Conservation (phyloP, 371 early-diverging fungal species). For the Apophysomyces variabilis region DNA sequence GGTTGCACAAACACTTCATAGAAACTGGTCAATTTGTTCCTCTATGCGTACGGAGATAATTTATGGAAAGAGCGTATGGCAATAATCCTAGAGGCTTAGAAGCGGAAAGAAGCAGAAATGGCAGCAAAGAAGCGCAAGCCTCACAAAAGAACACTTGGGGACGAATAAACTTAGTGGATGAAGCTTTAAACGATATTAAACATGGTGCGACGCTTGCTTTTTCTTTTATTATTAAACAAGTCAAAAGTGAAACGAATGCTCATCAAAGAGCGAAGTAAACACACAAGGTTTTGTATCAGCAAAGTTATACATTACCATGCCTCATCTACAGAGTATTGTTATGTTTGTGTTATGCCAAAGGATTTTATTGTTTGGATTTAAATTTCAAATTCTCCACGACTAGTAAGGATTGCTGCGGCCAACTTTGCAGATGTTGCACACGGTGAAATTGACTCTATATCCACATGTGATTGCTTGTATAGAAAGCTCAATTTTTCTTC, state of each 20-base stretch:
- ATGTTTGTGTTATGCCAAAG: slow-evolving; percentile 1
- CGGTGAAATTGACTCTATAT: background rate
- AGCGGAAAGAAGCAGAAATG: too few species aligned
- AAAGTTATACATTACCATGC: slow-evolving; percentile 9
- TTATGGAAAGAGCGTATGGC: too few species aligned
- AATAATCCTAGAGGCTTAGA: too few species aligned
- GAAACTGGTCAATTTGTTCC: too few species aligned
- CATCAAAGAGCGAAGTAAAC: slow-evolving; percentile 11
- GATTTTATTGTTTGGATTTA: background rate
- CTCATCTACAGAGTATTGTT: slow-evolving; percentile 4
- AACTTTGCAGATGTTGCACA: background rate
- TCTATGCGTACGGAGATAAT: too few species aligned
- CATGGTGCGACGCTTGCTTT: background rate
- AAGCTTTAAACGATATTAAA: too few species aligned
- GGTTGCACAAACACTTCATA: too few species aligned
- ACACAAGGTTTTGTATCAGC: slow-evolving; percentile 7
- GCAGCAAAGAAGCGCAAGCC: too few species aligned
- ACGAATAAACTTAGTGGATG: too few species aligned
- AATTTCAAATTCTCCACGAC: background rate
- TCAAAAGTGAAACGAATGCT: slow-evolving; percentile 9
- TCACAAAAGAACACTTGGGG: too few species aligned
- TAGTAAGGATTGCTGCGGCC: background rate
- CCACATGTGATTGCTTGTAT: too few species aligned
- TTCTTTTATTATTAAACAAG: background rate
- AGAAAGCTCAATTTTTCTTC: too few species aligned